phyloP scores from a whole-genome alignment of 148 eudicot species.

The Fagopyrum esculentum region DNA sequence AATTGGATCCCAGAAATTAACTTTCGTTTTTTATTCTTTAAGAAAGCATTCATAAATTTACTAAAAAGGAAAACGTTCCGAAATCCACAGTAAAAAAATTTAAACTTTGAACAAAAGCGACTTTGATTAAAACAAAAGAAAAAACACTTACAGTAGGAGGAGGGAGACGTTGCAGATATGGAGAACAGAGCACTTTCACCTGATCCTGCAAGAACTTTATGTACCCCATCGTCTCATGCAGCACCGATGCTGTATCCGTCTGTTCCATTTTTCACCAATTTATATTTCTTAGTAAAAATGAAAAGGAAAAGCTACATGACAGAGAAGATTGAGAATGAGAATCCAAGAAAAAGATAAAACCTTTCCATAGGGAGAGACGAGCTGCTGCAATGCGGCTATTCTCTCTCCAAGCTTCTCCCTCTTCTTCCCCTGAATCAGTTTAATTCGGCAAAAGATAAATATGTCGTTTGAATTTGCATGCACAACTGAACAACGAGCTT shows the following conservation, averaged over 20 bases:
- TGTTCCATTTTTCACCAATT: not conserved
- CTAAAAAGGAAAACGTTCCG: not conserved
- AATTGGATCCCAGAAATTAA: constrained; percentile 9
- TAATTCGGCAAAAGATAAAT: not conserved
- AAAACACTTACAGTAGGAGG: constrained; percentile 17
- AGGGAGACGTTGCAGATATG: constrained; percentile 24
- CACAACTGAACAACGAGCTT: not conserved
- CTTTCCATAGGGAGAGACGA: constrained; percentile 41
- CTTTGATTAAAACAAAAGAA: not conserved
- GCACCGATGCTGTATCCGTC: constrained; percentile 39
- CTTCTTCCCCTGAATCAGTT: constrained; percentile 9
- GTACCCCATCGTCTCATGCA: constrained; percentile 41
- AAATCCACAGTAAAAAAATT: not conserved
- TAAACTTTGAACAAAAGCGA: constrained; percentile 1
- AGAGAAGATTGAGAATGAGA: not conserved
- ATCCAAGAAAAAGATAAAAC: constrained; percentile 6
- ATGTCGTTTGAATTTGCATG: not conserved
- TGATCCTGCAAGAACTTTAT: constrained; percentile 37
- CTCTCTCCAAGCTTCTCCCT: constrained; percentile 37
- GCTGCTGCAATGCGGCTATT: constrained; percentile 30
- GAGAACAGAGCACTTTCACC: constrained; percentile 33
- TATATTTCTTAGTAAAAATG: not conserved
- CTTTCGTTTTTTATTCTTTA: not conserved
- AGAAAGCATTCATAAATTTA: not conserved
- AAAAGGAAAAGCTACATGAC: too few relatives aligned